Base-by-base conservation (phyloP, 495 filamentous ascomycete genomes). In the Entonaema liquescens region DNA sequence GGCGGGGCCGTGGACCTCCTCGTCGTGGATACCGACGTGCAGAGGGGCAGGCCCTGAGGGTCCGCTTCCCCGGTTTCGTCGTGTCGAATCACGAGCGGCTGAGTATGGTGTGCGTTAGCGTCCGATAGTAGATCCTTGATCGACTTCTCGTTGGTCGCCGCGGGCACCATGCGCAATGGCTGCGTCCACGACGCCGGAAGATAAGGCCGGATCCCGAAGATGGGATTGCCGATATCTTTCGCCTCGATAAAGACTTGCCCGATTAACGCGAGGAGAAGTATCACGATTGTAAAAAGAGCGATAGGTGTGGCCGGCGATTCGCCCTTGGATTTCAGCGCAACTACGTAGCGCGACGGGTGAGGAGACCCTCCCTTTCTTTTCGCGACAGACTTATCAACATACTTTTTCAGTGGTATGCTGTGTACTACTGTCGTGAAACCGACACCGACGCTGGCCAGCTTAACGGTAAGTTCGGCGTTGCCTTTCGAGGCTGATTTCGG, bases 341-440 rank as follows among this genome's bases (percentile, higher is more conserved):
- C 84, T 29, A 94, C 85, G 78, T 93, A 94, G 73, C 92, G 90
- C 26, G 80, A 76, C 8, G 70, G 72, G 38, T 73, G 76, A 7
- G 80, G 73, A 23, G 83, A 83, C 28, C 79, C 83, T 65, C 77
- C 81, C 64, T 81, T 86, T 40, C 70, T 71, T 40, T 71, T 80
- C 67, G 71, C 78, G 55, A 77, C 82, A 67, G 81, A 84, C 17
- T 86, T 87, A 17, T 83, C 77, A 53, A 77, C 42, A 25, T 77
- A 70, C 47, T 73, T 76, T 49, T 76, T 84, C 26, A 99, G 88
- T 0, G 92, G 89, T 67, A 98, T 82, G 21, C 91, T 92, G 79
- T 97, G 93, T 35, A 97, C 90, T 50, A 93, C 89, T 49, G 93
- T 87, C 8, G 91, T 94, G 77, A 93, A 95, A 62, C 90, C 92